A percentile compares a stretch with the other conserved stretches of the same genome.
These are phyloP conservation scores for Beta vulgaris DNA, from an alignment of 148 eudicot species.

Conservation along the genomic window DNA sequence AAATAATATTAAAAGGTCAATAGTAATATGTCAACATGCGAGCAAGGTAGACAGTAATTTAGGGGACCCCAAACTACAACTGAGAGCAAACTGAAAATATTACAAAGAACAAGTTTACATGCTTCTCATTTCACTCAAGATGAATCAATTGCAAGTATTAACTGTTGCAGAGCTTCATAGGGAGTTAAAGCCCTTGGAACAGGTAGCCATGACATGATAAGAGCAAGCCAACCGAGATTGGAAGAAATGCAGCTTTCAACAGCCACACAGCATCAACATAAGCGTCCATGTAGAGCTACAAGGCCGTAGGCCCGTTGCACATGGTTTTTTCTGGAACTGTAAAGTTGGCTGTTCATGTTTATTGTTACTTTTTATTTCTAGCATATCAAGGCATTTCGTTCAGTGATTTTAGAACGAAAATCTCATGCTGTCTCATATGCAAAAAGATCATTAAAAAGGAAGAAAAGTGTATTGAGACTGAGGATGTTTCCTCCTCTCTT, in stretches of 20 bases:
- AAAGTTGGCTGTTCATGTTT: neutral
- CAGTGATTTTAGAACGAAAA: neutral
- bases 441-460: neutral
- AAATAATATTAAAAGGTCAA: too few species aligned
- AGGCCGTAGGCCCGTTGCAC: neutral
- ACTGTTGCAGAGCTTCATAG: neutral
- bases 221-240: neutral
- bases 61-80: too few species aligned
- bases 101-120: neutral
- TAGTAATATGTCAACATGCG: too few species aligned
- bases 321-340: too few species aligned
- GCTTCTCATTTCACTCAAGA: neutral
- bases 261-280: too few species aligned
- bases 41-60: too few species aligned
- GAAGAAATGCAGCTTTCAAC: too few species aligned
- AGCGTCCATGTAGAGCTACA: neutral
- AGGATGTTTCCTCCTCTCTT: neutral
- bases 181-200: neutral
- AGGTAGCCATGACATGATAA: neutral
- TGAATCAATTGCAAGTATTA: neutral
- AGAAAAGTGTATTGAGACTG: neutral
- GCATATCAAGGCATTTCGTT: neutral
- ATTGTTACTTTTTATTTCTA: too few species aligned
- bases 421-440: neutral
- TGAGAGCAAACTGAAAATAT: too few species aligned